Evolutionary conservation across 768 basidiomycete genomes (phyloP).

Genomic region (Termitomyces sp.): DNA sequence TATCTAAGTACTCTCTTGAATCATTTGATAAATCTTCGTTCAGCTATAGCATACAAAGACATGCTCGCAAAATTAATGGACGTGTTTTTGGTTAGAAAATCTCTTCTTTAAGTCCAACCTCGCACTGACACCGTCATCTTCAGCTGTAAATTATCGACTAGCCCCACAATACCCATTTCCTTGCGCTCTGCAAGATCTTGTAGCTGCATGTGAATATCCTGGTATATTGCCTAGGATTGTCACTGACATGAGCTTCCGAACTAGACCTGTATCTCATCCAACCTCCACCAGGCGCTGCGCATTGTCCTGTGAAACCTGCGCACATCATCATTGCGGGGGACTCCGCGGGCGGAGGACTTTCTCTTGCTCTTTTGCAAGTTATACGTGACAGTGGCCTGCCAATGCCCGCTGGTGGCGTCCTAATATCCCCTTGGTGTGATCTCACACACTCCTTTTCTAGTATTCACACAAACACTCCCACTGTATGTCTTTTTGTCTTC

Average conservation of each 20-base stretch:
- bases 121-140: conserved; percentile 17
- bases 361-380: conserved; percentile 79
- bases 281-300: conserved; percentile 79
- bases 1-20: not conserved
- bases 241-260: not conserved
- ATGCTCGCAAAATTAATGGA: conserved; percentile 91
- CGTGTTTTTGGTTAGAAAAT: conserved; percentile 68
- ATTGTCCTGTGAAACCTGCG: conserved; percentile 75
- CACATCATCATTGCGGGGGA: conserved; percentile 88
- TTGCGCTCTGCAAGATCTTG: conserved; percentile 82
- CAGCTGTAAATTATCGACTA: conserved; percentile 81
- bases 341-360: conserved; percentile 90
- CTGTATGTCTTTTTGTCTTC: conserved; percentile 43
- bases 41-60: conserved; percentile 76
- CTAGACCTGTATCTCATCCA: conserved; percentile 84
- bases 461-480: conserved; percentile 78
- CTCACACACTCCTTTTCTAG: conserved; percentile 96
- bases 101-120: not conserved
- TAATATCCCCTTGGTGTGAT: conserved; percentile 91
- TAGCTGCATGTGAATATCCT: conserved; percentile 74
- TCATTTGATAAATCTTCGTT: conserved; percentile 5
- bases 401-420: conserved; percentile 79
- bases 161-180: conserved; percentile 98
- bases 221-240: not conserved
- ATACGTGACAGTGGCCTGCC: conserved; percentile 85